These are phyloP conservation scores for Herpotrichia juniperi DNA, from an alignment of 2,329 filamentous ascomycete genomes.

Conservation along the genomic window DNA sequence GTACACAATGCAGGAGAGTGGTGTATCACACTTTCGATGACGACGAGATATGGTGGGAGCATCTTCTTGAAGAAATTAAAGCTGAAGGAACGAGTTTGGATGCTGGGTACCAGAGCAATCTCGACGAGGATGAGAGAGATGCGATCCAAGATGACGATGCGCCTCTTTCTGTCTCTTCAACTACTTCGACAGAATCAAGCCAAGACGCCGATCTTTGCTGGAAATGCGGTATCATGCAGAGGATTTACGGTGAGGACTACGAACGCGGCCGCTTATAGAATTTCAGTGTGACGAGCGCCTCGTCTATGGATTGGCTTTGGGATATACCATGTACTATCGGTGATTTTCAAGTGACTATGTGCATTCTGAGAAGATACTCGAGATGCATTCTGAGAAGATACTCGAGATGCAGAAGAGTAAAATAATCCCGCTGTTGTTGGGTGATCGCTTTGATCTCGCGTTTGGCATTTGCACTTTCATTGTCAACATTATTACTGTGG, in stretches of 20 bases:
- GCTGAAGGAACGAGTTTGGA: neutral
- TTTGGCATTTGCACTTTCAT: no score
- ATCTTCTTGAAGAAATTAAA: neutral
- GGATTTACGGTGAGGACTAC: neutral
- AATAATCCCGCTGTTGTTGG: no score
- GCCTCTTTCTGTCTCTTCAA: neutral
- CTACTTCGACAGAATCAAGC: neutral
- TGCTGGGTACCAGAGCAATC: neutral
- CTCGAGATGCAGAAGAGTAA: no score
- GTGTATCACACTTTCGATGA: neutral
- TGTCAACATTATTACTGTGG: no score
- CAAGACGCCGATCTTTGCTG: neutral
- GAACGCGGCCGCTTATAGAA: neutral
- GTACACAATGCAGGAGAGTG: neutral
- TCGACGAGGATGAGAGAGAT: neutral
- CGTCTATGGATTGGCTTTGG: no score
- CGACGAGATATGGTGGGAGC: neutral
- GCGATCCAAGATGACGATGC: neutral
- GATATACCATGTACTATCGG: no score
- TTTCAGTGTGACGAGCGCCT: no score
- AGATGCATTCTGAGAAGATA: no score
- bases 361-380: no score
- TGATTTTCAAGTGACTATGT: no score
- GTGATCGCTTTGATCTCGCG: no score
- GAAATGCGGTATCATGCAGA: neutral